Evolutionary conservation across 345 rosid genomes (phyloP).

Genomic region (Barbarea vulgaris): DNA sequence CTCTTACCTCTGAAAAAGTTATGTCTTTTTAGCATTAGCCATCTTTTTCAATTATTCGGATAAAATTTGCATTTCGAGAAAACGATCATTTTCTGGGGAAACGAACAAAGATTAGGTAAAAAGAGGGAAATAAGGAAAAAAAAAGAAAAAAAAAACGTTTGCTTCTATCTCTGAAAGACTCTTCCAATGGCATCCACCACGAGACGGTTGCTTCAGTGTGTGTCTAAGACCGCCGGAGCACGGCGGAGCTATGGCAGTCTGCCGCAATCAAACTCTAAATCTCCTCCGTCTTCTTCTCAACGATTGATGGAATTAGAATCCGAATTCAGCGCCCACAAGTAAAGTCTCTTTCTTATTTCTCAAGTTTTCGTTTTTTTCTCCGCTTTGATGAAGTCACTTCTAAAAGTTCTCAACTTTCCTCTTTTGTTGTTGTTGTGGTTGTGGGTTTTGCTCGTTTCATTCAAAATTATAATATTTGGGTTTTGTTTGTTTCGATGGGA

Average conservation of each 20-base stretch:
- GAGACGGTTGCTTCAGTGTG: constrained; percentile 40
- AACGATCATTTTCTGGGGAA: constrained; percentile 13
- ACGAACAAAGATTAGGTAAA: neutral
- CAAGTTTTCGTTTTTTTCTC: no score
- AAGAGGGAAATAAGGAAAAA: no score
- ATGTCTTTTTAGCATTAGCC: neutral
- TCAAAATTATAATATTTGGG: neutral
- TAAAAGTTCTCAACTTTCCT: neutral
- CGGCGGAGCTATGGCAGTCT: constrained; percentile 51
- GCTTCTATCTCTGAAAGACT: constrained; percentile 20
- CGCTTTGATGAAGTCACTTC: no score
- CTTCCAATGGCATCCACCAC: constrained; percentile 44
- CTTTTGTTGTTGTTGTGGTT: neutral
- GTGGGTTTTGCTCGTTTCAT: constrained; percentile 19
- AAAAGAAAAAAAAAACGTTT: neutral
- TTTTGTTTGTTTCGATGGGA: constrained; percentile 3
- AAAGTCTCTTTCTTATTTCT: constrained; percentile 15
- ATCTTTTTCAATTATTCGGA: neutral
- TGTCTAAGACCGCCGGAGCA: constrained; percentile 36
- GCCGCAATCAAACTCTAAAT: constrained; percentile 44
- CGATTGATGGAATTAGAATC: constrained; percentile 70
- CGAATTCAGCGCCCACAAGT: constrained; percentile 95
- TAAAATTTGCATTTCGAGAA: constrained; percentile 11
- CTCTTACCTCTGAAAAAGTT: no score
- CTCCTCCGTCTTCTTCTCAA: constrained; percentile 58